Evolutionary conservation across 2,329 filamentous ascomycete species (phyloP), one percentile per base, ranked within the genome.

Genomic region (Dactylella cylindrospora): DNA sequence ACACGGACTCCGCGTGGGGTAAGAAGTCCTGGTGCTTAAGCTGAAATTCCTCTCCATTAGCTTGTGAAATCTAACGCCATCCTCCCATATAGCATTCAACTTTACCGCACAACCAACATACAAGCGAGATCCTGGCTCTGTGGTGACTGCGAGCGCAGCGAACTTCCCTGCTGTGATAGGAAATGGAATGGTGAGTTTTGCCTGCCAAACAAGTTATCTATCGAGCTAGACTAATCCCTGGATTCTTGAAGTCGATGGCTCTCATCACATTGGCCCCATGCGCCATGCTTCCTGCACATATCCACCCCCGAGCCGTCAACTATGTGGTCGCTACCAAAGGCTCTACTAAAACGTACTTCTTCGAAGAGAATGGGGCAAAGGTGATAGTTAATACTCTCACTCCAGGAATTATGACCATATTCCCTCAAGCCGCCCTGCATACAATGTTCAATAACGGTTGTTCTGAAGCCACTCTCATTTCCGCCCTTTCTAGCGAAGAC

Each of bases 361-460:
- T 75, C 35, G 72, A 75, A 47, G 78, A 80, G 68, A 80, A 80
- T 54, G 77, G 77, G 2, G 77, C 76, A 0, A 70, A 70, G 6
- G 70, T 74, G 1, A 71, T 79, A 3, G 72, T 66, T 25, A 71
- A 73, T 12, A 72, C 70, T 1, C 70, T 80, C 29, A 72, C 69
- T 2, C 72, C 76, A 1, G 74, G 75, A 13, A 72, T 75, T 60
- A 76, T 77, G 71, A 79, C 78, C 0, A 73, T 79, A 15, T 80
- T 80, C 64, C 78, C 77, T 0, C 69, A 68, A 10, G 77, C 71
- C 1, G 75, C 73, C 60, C 65, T 79, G 39, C 78, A 80, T 66
- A 73, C 72, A 45, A 79, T 79, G 77, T 73, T 75, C 66, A 79
- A 79, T 66, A 75, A 73, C 49, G 76, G 76, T 74, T 80, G 77